Evolutionary conservation across 169 alveolate genomes (phyloP).

Genomic region (Plasmodium vivax): DNA sequence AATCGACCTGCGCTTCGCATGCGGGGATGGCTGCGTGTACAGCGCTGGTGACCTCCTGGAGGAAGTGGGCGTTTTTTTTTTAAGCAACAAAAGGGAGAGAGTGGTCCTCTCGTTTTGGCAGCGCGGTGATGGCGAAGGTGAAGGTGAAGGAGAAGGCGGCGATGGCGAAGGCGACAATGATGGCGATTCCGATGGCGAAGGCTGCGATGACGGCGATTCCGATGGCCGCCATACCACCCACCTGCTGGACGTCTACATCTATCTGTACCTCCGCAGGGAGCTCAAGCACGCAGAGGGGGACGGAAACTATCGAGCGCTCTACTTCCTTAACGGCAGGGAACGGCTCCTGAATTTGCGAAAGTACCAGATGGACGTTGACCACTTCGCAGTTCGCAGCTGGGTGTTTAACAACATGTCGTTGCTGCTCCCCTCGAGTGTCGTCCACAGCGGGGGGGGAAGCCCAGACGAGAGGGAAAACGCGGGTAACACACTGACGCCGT

Average conservation of each 20-base stretch:
- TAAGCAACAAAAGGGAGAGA: conserved; percentile 14
- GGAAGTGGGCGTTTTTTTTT: conserved; percentile 9
- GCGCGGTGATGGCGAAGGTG: too few species aligned
- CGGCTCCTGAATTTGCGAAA: conserved; percentile 2
- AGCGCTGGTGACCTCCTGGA: conserved; percentile 11
- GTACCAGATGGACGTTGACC: conserved; percentile 18
- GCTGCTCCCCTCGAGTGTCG: conserved; percentile 1
- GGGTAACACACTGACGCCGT: neutral
- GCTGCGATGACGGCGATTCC: neutral
- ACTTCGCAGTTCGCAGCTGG: conserved; percentile 28
- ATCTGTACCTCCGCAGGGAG: conserved; percentile 23
- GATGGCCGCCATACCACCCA: too few species aligned
- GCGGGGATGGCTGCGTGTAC: neutral
- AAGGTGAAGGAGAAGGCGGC: too few species aligned
- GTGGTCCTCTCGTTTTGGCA: conserved; percentile 22
- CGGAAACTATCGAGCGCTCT: conserved; percentile 4
- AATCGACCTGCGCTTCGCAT: conserved; percentile 12
- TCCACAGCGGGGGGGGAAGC: neutral
- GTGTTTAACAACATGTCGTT: conserved; percentile 36
- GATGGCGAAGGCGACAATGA: neutral
- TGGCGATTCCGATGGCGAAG: neutral
- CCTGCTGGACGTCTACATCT: conserved; percentile 16
- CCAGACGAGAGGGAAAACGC: neutral
- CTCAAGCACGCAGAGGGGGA: neutral
- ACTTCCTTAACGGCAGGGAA: conserved; percentile 21